phyloP scores from a whole-genome alignment of 306 rosid genomes.

The Oemleria cerasiformis region DNA sequence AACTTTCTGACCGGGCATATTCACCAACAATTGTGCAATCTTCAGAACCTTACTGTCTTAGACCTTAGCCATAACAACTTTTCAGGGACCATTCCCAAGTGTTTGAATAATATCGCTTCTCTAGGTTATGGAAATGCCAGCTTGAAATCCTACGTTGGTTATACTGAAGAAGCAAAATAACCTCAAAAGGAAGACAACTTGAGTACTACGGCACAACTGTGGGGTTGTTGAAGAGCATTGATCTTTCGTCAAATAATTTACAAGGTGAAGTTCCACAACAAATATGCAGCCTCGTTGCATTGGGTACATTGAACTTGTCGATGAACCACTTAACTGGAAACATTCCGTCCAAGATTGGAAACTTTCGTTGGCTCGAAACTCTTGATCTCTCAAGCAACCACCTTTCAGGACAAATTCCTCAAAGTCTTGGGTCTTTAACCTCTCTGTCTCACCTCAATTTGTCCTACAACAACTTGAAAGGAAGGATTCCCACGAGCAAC shows the following conservation, averaged over 20 bases:
- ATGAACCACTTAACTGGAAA: neutral
- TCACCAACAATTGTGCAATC: neutral
- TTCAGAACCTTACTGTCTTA: neutral
- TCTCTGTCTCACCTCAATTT: neutral
- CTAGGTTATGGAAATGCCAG: no score
- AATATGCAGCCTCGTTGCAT: neutral
- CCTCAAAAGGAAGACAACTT: neutral
- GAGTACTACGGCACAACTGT: no score
- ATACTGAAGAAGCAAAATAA: neutral
- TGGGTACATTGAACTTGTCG: neutral
- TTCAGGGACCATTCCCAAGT: neutral
- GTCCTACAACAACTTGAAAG: neutral
- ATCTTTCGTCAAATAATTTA: neutral
- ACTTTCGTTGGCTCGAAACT: neutral
- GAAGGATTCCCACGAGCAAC: neutral
- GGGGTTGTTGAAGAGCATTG: neutral
- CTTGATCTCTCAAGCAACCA: constrained; percentile 13
- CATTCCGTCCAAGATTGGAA: neutral
- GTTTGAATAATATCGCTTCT: neutral
- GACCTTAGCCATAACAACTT: neutral
- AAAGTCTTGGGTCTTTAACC: neutral
- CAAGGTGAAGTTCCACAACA: neutral
- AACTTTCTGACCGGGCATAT: neutral
- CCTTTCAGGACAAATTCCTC: neutral
- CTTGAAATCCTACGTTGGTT: no score